Conservation (phyloP, 176 grass and related monocot species). For the Rhynchospora breviuscula region DNA sequence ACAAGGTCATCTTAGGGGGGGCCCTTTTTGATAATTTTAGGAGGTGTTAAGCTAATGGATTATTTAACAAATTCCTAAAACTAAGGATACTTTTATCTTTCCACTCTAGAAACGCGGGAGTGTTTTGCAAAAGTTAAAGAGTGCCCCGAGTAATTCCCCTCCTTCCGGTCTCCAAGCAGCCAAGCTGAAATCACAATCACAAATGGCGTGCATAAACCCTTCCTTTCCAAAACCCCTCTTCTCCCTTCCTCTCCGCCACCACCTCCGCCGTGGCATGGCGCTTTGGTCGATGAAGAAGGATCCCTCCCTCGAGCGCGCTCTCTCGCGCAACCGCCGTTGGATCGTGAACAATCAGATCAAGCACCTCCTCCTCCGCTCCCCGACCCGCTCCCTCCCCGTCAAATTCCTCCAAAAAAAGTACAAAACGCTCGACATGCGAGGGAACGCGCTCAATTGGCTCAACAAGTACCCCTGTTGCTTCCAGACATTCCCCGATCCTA, state of each 20-base stretch:
- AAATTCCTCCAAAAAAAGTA: constrained; percentile 70
- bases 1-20: too few species aligned
- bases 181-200: background rate
- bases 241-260: background rate
- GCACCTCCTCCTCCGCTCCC: constrained; percentile 66
- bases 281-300: constrained; percentile 89
- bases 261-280: constrained; percentile 36
- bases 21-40: too few species aligned
- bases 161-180: too few species aligned
- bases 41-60: too few species aligned
- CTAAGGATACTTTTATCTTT: too few species aligned
- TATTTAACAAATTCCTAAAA: too few species aligned
- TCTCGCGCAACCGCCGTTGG: constrained; percentile 84
- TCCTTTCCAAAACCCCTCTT: background rate
- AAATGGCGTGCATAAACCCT: background rate
- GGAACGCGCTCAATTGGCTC: constrained; percentile 88
- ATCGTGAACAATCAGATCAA: constrained; percentile 96
- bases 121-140: too few species aligned
- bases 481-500: constrained; percentile 37
- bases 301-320: constrained; percentile 48
- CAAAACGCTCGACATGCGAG: constrained; percentile 73
- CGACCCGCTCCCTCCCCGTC: constrained; percentile 52
- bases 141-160: too few species aligned
- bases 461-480: constrained; percentile 89
- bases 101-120: too few species aligned